Percentiles rank a stretch among this genome's conserved stretches.
Evolutionary conservation across 2,329 filamentous ascomycete species (phyloP).

Genomic region (Alternaria triticimaculans): DNA sequence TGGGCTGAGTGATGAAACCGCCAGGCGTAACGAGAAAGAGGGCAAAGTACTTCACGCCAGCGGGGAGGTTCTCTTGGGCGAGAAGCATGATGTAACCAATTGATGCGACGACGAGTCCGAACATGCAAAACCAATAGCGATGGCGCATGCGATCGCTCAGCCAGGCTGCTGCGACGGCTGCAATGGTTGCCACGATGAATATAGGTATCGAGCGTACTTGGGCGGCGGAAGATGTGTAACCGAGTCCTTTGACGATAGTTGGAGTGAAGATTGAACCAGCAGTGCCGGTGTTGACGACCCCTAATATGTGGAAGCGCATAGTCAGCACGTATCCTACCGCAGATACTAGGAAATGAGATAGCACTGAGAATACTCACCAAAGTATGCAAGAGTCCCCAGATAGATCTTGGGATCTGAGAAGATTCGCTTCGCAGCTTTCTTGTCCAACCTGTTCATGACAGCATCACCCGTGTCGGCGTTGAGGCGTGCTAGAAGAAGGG

Average conservation of each 20-base stretch:
- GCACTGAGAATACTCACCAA: slow-evolving; percentile 2
- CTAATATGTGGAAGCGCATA: not conserved
- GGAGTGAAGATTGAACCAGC: slow-evolving; percentile 52
- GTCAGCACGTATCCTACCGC: not conserved
- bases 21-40: slow-evolving; percentile 63
- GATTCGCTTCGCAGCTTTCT: slow-evolving; percentile 54
- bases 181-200: slow-evolving; percentile 48
- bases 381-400: slow-evolving; percentile 29
- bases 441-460: slow-evolving; percentile 63
- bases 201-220: slow-evolving; percentile 50
- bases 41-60: slow-evolving; percentile 60
- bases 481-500: slow-evolving; percentile 39
- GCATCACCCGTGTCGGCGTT: slow-evolving; percentile 39
- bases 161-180: slow-evolving; percentile 49
- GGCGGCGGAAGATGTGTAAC: slow-evolving; percentile 46
- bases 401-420: slow-evolving; percentile 47
- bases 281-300: slow-evolving; percentile 56
- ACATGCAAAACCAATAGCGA: slow-evolving; percentile 61
- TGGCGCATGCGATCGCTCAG: slow-evolving; percentile 59
- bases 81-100: slow-evolving; percentile 65
- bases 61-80: slow-evolving; percentile 52
- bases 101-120: slow-evolving; percentile 56
- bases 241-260: slow-evolving; percentile 50
- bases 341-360: rapidly evolving
- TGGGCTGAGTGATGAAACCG: slow-evolving; percentile 62